Evolutionary conservation across 75 land plant species (phyloP).

Genomic region (Sequoiadendron giganteum): DNA sequence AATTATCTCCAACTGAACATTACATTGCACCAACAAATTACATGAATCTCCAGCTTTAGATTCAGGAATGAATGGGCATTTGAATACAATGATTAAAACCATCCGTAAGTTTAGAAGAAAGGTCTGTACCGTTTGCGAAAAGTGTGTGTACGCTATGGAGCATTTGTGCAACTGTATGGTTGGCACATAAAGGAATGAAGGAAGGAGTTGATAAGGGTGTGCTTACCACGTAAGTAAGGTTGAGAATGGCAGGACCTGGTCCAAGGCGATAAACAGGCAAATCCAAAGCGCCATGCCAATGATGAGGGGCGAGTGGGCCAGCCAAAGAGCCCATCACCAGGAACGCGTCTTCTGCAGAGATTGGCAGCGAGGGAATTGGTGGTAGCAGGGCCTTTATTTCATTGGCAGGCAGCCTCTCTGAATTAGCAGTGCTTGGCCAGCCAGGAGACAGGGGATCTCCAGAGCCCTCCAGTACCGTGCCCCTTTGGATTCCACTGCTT

Average conservation of each 20-base stretch:
- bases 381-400: slow-evolving; percentile 54
- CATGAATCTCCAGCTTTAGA: too few species aligned
- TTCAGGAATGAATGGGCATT: neutral
- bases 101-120: neutral
- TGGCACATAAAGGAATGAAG: neutral
- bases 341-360: slow-evolving; percentile 67
- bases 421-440: slow-evolving; percentile 58
- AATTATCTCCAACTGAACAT: too few species aligned
- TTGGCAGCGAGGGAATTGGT: slow-evolving; percentile 73
- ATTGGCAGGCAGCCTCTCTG: slow-evolving; percentile 38
- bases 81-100: neutral
- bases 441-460: slow-evolving; percentile 91
- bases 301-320: slow-evolving; percentile 52
- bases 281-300: slow-evolving; percentile 65
- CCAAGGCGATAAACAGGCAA: slow-evolving; percentile 58
- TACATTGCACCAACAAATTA: too few species aligned
- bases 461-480: slow-evolving; percentile 46
- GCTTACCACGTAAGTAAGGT: slow-evolving; percentile 60
- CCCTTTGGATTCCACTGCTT: slow-evolving; percentile 74
- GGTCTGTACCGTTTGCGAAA: neutral
- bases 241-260: slow-evolving; percentile 65
- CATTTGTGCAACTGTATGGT: neutral
- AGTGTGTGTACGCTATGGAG: neutral
- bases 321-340: slow-evolving; percentile 46
- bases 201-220: neutral